Conservation (phyloP, 495 filamentous ascomycete genomes). For the Saxispiralis lemnorum region DNA sequence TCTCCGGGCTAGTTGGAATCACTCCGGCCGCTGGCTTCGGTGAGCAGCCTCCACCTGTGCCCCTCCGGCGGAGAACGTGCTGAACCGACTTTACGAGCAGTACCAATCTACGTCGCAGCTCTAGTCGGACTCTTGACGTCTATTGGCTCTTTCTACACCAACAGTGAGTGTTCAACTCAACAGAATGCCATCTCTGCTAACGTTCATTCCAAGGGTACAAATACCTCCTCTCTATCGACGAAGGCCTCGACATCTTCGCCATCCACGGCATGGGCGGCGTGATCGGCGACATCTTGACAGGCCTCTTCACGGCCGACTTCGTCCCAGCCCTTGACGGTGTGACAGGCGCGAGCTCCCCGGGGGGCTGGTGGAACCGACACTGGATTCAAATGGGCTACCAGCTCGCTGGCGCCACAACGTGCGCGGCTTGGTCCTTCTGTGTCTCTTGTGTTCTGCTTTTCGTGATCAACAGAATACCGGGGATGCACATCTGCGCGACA, state of each 20-base stretch:
- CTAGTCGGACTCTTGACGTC: conserved; percentile 13
- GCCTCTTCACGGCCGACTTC: conserved; percentile 14
- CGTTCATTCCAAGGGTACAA: conserved; percentile 7
- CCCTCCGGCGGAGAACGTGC: too few relatives aligned
- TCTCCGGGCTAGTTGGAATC: conserved; percentile 46
- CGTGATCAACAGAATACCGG: conserved; percentile 18
- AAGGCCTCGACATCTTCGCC: conserved; percentile 19
- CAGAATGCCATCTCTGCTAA: too few relatives aligned
- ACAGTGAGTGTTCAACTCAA: not conserved
- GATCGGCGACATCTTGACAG: conserved; percentile 16
- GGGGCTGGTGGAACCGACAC: conserved; percentile 16
- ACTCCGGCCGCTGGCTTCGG: conserved; percentile 33
- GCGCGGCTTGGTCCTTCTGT: conserved; percentile 15
- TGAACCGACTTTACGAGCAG: not conserved
- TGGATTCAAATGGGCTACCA: conserved; percentile 19
- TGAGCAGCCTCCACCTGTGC: too few relatives aligned
- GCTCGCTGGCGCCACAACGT: conserved; percentile 14
- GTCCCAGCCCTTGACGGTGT: conserved; percentile 16
- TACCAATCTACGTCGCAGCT: conserved; percentile 12
- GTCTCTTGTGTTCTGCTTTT: conserved; percentile 13
- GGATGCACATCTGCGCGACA: conserved; percentile 12
- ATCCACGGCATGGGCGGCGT: conserved; percentile 18
- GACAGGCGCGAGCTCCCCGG: conserved; percentile 1
- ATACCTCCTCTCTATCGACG: conserved; percentile 15
- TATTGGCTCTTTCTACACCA: conserved; percentile 4